Conservation (phyloP, 768 basidiomycete species). For the Hortiboletus campestris region DNA sequence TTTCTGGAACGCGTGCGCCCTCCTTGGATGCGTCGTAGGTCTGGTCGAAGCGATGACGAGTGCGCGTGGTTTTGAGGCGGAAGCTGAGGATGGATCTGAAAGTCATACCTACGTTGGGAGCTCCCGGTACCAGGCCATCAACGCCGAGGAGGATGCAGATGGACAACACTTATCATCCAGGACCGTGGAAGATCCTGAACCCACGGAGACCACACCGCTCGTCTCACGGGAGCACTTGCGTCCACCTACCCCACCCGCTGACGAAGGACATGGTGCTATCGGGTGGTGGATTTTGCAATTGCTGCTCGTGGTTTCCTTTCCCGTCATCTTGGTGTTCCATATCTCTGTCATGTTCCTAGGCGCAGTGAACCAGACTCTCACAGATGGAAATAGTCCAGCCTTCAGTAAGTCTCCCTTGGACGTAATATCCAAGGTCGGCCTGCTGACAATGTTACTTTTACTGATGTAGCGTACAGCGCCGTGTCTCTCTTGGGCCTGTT, state of each 20-base stretch:
- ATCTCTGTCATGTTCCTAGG: constrained; percentile 45
- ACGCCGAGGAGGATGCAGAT: constrained; percentile 15
- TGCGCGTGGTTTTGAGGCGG: constrained; percentile 11
- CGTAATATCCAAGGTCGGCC: neutral
- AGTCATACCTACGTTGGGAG: constrained; percentile 11
- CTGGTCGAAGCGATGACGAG: constrained; percentile 36
- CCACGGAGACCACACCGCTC: constrained; percentile 59
- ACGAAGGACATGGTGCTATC: constrained; percentile 20
- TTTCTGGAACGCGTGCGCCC: constrained; percentile 49
- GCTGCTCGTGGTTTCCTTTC: constrained; percentile 50
- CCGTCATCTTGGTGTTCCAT: constrained; percentile 53
- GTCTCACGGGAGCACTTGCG: constrained; percentile 35
- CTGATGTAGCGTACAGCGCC: constrained; percentile 46
- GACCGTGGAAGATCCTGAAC: constrained; percentile 37
- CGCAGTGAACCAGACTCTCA: constrained; percentile 54
- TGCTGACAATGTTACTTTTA: neutral
- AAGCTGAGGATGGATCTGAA: constrained; percentile 1
- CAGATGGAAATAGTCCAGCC: constrained; percentile 55
- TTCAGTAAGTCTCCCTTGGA: constrained; percentile 40
- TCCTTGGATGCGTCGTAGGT: constrained; percentile 40
- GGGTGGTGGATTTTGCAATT: constrained; percentile 63
- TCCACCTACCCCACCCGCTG: neutral
- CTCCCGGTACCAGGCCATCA: constrained; percentile 28
- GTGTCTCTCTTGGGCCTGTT: constrained; percentile 48
- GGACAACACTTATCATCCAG: constrained; percentile 16